A percentile compares a stretch with the other conserved stretches of the same genome.
These are phyloP conservation scores for Vitis cinerea DNA, from an alignment of 164 flowering plant species.

Conservation along the genomic window DNA sequence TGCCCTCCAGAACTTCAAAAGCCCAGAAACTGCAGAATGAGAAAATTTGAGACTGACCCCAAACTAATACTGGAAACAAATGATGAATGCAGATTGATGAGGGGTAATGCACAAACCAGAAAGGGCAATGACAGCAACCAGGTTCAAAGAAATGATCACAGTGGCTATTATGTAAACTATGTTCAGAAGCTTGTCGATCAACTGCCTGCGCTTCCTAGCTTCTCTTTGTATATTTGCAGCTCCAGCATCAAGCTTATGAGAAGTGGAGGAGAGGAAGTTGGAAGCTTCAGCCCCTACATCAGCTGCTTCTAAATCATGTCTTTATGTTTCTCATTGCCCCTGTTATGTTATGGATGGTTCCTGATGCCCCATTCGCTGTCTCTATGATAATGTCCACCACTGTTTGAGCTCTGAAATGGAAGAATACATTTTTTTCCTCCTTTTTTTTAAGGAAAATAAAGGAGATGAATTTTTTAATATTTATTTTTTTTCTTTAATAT, in stretches of 20 bases:
- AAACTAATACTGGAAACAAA: no score
- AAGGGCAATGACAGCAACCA: conserved; percentile 52
- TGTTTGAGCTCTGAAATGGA: conserved; percentile 52
- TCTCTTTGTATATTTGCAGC: conserved; percentile 58
- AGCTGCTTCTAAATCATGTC: conserved; percentile 26
- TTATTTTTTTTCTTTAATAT: no score
- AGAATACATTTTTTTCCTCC: no score
- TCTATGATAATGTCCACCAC: conserved; percentile 57
- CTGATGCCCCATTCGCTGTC: conserved; percentile 73
- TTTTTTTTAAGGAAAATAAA: no score
- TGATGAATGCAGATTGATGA: no score
- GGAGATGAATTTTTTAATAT: no score
- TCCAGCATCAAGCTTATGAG: conserved; percentile 41
- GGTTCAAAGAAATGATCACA: conserved; percentile 40
- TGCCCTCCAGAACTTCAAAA: conserved; percentile 29
- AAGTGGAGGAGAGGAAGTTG: conserved; percentile 49
- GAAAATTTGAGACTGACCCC: background rate
- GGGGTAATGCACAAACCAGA: conserved; percentile 34
- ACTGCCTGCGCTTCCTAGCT: conserved; percentile 54
- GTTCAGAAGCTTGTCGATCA: conserved; percentile 52
- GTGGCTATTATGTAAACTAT: conserved; percentile 58
- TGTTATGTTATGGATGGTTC: conserved; percentile 60
- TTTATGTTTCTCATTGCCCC: conserved; percentile 62
- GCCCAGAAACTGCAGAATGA: conserved; percentile 51
- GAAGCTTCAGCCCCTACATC: conserved; percentile 24